Base-by-base conservation (phyloP, 2,329 filamentous ascomycete species). In the Penicillium occitanis region DNA sequence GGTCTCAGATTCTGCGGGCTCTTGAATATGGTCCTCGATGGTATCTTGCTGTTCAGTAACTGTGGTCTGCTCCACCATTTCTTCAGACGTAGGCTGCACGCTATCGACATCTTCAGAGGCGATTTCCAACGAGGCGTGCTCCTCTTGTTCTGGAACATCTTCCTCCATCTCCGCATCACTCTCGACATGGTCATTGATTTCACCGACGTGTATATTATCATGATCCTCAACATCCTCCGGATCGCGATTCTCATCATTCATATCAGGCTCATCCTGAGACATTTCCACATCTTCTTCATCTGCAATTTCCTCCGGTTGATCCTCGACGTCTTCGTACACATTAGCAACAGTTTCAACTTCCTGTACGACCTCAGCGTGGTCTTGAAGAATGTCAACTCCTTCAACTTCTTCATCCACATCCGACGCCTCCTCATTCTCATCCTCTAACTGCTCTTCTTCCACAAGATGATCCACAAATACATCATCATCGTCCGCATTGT, bases 381-480 rank as follows among this genome's bases (percentile, higher is more conserved):
- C 40, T n/a, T 25, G 22, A 2, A 22, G 11, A 30, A 51, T 28
- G 13, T 65, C 37, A 53, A 51, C 63, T 4, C 10, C 63, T 5
- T 61, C 42, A 50, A 22, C 11, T 19, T 19, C 22, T 22, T 60
- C 53, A 3, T 65, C 42, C 0, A 19, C 19, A 60, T 51, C 53
- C 17, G 55, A 30, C 13, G 5, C 19, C 10, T 65, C 6, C 10
- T 17, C 44, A 1, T 55, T 8, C 19, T 61, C 17, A 14, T 53
- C 30, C 13, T 53, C 46, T 13, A 4, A 0, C 14, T 30, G 14
- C 5, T 55, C 61, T 42, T 55, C 22, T 8, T 13, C 22, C n/a
- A 30, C 30, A 44, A 51, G 61, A 2, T 55, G 51, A 35, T 68
- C 61, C 11, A 66, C 42, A 42, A 68, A 69, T 1, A 66, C 57